A percentile compares a stretch with the other conserved stretches of the same genome.
Conservation (phyloP, 2,329 filamentous ascomycete species). For the Nemania sp. region DNA sequence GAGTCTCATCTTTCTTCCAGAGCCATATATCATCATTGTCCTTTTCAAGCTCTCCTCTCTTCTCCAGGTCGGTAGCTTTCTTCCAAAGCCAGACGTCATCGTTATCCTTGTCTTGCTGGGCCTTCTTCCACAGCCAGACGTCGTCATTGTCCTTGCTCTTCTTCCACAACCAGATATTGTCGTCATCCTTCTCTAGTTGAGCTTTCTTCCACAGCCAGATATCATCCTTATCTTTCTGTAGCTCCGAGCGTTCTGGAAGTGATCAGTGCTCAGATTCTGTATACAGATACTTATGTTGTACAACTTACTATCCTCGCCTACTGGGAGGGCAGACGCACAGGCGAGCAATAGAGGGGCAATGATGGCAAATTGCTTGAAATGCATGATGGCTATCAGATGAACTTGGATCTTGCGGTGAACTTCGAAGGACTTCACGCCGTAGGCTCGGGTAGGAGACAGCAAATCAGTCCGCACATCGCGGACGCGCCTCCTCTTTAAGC, state of each 20-base stretch:
- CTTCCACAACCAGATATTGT: conserved; percentile 26
- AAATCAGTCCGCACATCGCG: neutral
- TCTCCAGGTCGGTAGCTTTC: conserved; percentile 19
- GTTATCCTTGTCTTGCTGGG: conserved; percentile 34
- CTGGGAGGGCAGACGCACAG: conserved; percentile 23
- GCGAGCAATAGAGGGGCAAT: conserved; percentile 24
- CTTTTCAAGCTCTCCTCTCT: conserved; percentile 20
- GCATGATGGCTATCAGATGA: conserved; percentile 21
- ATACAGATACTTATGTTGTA: neutral
- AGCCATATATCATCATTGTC: conserved; percentile 29
- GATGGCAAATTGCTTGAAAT: conserved; percentile 27
- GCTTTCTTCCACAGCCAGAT: conserved; percentile 33
- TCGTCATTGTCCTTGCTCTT: conserved; percentile 17
- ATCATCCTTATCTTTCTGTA: conserved; percentile 20
- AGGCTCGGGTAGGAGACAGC: neutral
- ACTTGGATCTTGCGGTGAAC: neutral
- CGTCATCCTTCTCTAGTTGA: conserved; percentile 35
- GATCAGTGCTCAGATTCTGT: neutral
- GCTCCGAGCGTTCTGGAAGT: conserved; percentile 16
- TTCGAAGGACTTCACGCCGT: neutral
- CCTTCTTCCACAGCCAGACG: conserved; percentile 33
- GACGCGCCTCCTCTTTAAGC: conserved; percentile 14
- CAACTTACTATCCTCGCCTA: conserved; percentile 23
- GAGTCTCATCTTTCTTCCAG: conserved; percentile 29
- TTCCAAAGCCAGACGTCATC: conserved; percentile 29